phyloP scores from a whole-genome alignment of 225 moss, liverwort and hornwort genomes.

The Sphagnum tenellum region DNA sequence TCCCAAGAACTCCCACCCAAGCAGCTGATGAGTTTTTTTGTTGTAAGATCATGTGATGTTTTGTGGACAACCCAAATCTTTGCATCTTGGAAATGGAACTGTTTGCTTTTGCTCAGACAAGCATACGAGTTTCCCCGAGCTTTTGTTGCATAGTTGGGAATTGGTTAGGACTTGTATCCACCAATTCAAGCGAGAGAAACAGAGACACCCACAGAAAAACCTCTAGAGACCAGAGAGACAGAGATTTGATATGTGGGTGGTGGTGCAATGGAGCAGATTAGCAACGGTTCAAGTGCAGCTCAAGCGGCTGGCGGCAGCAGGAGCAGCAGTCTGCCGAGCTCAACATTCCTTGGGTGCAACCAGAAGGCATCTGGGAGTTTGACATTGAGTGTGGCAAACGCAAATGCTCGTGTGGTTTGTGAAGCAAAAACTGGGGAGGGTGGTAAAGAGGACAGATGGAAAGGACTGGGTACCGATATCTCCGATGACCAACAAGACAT shows the following conservation, averaged over 20 bases:
- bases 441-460: constrained; percentile 60
- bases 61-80: too few species aligned
- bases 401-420: too few species aligned
- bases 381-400: constrained; percentile 21
- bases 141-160: too few species aligned
- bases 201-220: too few species aligned
- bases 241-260: background rate
- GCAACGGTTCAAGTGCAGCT: too few species aligned
- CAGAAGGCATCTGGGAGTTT: constrained; percentile 28
- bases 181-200: too few species aligned
- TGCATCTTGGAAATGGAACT: too few species aligned
- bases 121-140: too few species aligned
- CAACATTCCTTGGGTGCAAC: constrained; percentile 45
- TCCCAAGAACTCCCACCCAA: background rate
- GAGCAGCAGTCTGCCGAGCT: constrained; percentile 19
- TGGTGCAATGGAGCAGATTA: background rate
- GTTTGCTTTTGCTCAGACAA: too few species aligned
- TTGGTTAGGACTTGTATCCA: too few species aligned
- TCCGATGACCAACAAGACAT: constrained; percentile 98
- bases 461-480: constrained; percentile 50
- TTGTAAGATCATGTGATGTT: too few species aligned
- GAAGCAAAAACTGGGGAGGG: constrained; percentile 27
- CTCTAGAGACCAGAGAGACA: background rate
- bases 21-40: too few species aligned
- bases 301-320: background rate